Evolutionary conservation across 2,329 filamentous ascomycete species (phyloP).

Genomic region (Penicillium sp.): DNA sequence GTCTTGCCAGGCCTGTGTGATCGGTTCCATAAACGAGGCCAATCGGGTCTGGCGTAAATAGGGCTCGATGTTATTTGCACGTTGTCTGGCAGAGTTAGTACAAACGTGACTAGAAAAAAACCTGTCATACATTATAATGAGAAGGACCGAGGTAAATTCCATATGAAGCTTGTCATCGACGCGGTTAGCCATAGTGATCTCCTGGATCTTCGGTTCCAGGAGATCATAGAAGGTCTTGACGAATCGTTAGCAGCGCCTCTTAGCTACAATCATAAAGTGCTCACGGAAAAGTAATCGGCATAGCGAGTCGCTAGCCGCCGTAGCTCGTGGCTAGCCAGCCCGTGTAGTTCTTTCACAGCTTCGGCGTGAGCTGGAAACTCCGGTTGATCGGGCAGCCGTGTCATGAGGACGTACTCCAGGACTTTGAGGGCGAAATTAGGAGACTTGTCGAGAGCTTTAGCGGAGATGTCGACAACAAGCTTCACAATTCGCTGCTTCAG

Average conservation of each 20-base stretch:
- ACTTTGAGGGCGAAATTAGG: constrained; percentile 84
- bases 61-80: constrained; percentile 74
- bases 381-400: constrained; percentile 74
- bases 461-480: constrained; percentile 82
- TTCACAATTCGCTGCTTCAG: constrained; percentile 82
- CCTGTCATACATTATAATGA: constrained; percentile 77
- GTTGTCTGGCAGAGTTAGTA: constrained; percentile 63
- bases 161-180: constrained; percentile 82
- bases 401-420: constrained; percentile 87
- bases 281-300: constrained; percentile 82
- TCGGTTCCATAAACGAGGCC: constrained; percentile 77
- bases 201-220: constrained; percentile 80
- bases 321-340: constrained; percentile 82
- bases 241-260: constrained; percentile 24
- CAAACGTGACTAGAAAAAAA: not conserved
- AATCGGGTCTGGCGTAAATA: constrained; percentile 74
- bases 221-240: constrained; percentile 79
- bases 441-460: constrained; percentile 76
- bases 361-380: constrained; percentile 79
- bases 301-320: constrained; percentile 88
- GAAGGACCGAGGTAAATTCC: constrained; percentile 86
- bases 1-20: constrained; percentile 79
- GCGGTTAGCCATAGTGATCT: constrained; percentile 73
- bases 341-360: constrained; percentile 85
- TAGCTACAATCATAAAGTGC: constrained; percentile 26